Evolutionary conservation across 176 grass and related monocot genomes (phyloP), one percentile per base, ranked within the genome.

Genomic region (Luzula sylvatica): DNA sequence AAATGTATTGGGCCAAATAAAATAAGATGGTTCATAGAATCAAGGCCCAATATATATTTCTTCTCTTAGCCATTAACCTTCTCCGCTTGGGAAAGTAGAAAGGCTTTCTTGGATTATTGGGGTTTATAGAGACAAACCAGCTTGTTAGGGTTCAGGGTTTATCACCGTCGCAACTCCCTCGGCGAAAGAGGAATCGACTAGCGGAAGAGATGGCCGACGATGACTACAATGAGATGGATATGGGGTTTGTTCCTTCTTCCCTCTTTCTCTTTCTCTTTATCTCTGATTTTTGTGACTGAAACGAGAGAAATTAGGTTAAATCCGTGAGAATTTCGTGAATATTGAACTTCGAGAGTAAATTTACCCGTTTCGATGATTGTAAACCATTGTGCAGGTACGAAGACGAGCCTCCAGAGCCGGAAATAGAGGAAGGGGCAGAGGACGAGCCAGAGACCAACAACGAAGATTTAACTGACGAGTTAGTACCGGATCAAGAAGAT

Each of bases 381-480:
- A 13, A 35, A 28, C 77, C 53, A 57, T 7, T 28, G 26, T 70
- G 27, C 73, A 95, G 89, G 46, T 95, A 85, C 0, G 76, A 88
- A 30, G 80, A 95, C 55, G 89, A 95, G 42, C 89, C 80, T 9
- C 70, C 57, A 15, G 83, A 84, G 48, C 70, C 89, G 49, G 83
- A 88, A 41, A 59, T 84, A 15, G 89, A 95, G 79, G 83, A 95
- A 43, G 89, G 89, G 63, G 58, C 51, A 40, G 83, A 95, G 53
- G 83, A 68, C 64, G 83, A 68, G 68, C 80, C 81, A 27, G 66
- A 0, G 22, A 80, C 84, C 69, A 95, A 87, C 28, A 89, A 93
- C 69, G 77, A 92, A 6, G 89, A 88, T 24, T 83, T 84, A 27
- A 52, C 52, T 28, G 55, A 42, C 35, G 89, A 95, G 15, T 79